These are phyloP conservation scores for Carex cristatella DNA, from an alignment of 176 grass and related monocot species.

Conservation along the genomic window DNA sequence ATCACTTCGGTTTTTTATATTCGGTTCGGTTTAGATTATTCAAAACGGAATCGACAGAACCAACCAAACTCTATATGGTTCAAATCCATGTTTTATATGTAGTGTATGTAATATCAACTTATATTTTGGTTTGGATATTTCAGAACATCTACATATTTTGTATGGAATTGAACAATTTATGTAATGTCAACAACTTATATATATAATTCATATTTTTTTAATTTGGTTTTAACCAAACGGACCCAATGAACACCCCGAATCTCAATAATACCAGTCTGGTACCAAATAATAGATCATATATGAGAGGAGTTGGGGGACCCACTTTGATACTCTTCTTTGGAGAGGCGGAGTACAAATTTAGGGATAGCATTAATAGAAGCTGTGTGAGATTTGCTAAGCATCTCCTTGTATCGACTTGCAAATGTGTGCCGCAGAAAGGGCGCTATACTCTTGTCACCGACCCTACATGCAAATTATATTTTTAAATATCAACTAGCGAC, in stretches of 20 bases:
- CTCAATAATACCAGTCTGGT: background rate
- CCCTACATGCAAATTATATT: constrained; percentile 35
- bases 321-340: constrained; percentile 76
- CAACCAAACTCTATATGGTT: too few relatives aligned
- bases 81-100: too few relatives aligned
- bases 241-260: background rate
- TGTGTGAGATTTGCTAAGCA: constrained; percentile 87
- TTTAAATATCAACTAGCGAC: background rate
- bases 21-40: too few relatives aligned
- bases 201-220: too few relatives aligned
- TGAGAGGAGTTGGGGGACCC: background rate
- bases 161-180: too few relatives aligned
- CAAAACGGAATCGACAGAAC: too few relatives aligned
- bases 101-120: too few relatives aligned
- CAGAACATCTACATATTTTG: too few relatives aligned
- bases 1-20: too few relatives aligned
- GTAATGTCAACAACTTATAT: too few relatives aligned
- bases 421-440: constrained; percentile 70
- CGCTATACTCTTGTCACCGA: constrained; percentile 68
- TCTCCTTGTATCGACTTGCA: constrained; percentile 74
- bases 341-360: constrained; percentile 66
- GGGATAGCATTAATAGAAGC: constrained; percentile 43
- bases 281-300: background rate
- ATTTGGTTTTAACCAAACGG: too few relatives aligned
- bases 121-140: too few relatives aligned